A percentile compares a stretch with the other conserved stretches of the same genome.
These are phyloP conservation scores for Cyclotella kingstonii DNA, from an alignment of 108 stramenopile species.

Conservation along the genomic window DNA sequence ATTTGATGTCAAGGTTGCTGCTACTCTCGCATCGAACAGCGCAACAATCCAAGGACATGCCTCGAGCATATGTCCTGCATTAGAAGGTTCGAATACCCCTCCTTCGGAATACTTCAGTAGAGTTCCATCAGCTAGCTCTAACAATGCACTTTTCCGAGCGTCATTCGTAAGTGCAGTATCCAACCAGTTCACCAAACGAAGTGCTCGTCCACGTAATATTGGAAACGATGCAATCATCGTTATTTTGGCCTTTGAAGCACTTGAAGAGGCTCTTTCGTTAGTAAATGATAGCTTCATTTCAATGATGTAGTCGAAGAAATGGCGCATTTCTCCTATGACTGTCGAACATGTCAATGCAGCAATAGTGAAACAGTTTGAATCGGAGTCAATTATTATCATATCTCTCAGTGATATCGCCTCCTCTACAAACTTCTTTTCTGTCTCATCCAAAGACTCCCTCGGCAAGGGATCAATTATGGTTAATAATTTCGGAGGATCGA, in stretches of 20 bases:
- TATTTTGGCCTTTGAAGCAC: conserved; percentile 1
- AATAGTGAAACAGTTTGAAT: conserved; percentile 22
- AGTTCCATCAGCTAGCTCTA: conserved; percentile 67
- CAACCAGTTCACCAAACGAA: conserved; percentile 71
- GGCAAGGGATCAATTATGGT: conserved; percentile 17
- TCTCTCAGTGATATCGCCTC: conserved; percentile 21
- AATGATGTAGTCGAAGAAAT: conserved; percentile 43
- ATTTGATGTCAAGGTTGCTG: conserved; percentile 21
- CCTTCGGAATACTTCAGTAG: conserved; percentile 59
- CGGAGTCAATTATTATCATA: conserved; percentile 36
- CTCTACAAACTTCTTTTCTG: background rate
- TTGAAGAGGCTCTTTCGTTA: conserved; percentile 3
- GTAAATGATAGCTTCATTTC: conserved; percentile 47
- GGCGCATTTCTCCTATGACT: conserved; percentile 5
- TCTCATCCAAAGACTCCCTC: conserved; percentile 1
- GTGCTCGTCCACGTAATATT: conserved; percentile 51
- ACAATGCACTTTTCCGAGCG: conserved; percentile 47
- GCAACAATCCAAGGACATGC: conserved; percentile 81
- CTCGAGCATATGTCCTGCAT: conserved; percentile 70
- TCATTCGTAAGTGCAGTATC: conserved; percentile 31
- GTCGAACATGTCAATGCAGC: conserved; percentile 21
- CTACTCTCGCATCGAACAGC: conserved; percentile 41
- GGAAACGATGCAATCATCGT: conserved; percentile 33
- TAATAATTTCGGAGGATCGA: conserved; percentile 27
- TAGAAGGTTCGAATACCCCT: conserved; percentile 40